Evolutionary conservation across 1,284 basidiomycete genomes (phyloP).

Genomic region (Puccinia polysora): DNA sequence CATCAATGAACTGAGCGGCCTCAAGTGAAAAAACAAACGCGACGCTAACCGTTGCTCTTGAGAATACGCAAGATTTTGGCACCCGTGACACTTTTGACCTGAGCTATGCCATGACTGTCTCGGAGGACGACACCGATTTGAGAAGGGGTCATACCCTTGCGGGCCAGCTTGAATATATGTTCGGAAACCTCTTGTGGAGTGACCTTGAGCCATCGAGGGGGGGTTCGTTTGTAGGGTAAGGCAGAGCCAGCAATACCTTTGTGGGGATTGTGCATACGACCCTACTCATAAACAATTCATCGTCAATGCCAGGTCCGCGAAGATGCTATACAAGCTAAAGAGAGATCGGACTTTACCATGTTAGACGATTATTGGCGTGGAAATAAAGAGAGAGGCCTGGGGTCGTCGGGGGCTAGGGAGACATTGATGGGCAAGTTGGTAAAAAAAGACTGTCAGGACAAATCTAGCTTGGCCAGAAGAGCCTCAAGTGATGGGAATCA

Average conservation of each 20-base stretch:
- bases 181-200: slow-evolving; percentile 91
- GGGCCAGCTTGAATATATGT: slow-evolving; percentile 93
- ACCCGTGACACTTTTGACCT: slow-evolving; percentile 93
- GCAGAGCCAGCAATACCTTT: slow-evolving; percentile 98
- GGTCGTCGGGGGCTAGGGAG: background rate
- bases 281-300: slow-evolving; percentile 49
- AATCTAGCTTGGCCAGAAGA: slow-evolving; percentile 43
- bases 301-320: background rate
- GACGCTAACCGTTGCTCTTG: slow-evolving; percentile 77
- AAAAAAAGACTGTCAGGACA: slow-evolving; percentile 40
- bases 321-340: background rate
- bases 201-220: slow-evolving; percentile 94
- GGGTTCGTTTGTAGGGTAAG: slow-evolving; percentile 91
- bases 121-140: slow-evolving; percentile 97
- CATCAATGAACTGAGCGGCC: background rate
- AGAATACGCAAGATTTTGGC: slow-evolving; percentile 99
- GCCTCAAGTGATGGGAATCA: slow-evolving; percentile 34
- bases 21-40: slow-evolving; percentile 26
- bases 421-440: background rate
- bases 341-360: slow-evolving; percentile 10
- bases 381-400: background rate
- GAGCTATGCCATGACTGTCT: slow-evolving; percentile 94
- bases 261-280: slow-evolving; percentile 95
- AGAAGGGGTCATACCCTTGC: slow-evolving; percentile 94
- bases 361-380: background rate